Evolutionary conservation across 2,329 filamentous ascomycete species (phyloP), one percentile per base, ranked within the genome.

Genomic region (Cytospora chrysosperma): DNA sequence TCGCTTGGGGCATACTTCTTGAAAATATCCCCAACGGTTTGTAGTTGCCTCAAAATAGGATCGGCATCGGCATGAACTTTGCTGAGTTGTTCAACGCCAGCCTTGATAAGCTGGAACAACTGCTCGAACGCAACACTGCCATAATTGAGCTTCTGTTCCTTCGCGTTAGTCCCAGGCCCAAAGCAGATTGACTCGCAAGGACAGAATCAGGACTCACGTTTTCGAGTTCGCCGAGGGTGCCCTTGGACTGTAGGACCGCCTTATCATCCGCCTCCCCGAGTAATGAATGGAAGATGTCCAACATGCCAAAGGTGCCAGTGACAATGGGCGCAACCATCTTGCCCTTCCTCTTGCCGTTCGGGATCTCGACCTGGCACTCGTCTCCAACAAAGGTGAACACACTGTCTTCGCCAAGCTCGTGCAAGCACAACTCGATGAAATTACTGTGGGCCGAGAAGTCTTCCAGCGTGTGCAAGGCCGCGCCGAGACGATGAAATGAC

Each of bases 371-470:
- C 4, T 63, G 65, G 50, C 70, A 72, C 2, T 77, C 78, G 27
- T 75, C 73, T 4, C 82, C 82, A 13, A 82, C 80, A 56, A 84
- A 81, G 1, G 81, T 72, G 61, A 85, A 85, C 8, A 85, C 79
- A n/a, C 77, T 75, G 32, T 73, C 69, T 62, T 81, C 80, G 5
- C 82, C 82, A 24, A 84, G 68, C 67, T 84, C 82, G 12, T 75
- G 77, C 47, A 85, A 70, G 17, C 79, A 81, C 24, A 85, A 78
- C 68, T 85, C 82, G 2, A 78, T 77, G 63, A 83, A 85, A 69
- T 85, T 85, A 32, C 81, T 82, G 65, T 85, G 82, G 0, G 82
- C 82, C 7, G 81, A 77, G 62, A 82, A 84, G 61, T 84, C 82
- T 67, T 84, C 82, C 8, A 83, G 73, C 37, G 80, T 82, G 67